Base-by-base conservation (phyloP, 2,329 filamentous ascomycete genomes). In the Botryotinia calthae region DNA sequence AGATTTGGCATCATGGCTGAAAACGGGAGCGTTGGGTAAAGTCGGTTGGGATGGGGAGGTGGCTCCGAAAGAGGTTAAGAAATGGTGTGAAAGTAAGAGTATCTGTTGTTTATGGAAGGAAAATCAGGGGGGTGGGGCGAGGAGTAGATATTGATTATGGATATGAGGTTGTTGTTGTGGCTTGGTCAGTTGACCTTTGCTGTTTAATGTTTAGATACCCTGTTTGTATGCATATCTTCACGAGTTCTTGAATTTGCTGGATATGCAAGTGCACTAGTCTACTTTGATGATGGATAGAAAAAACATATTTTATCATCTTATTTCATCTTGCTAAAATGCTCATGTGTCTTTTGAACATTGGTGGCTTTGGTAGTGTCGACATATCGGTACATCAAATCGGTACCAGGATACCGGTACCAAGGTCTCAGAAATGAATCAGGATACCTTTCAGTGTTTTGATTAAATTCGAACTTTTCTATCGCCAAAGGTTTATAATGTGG, bases 1-100 rank as follows among this genome's bases (percentile, higher is more conserved):
- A 82, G 94, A 98, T 76, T 84, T 99, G 22, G 88, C 95, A 0
- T 83, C 84, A 0, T 98, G 94, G 92, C 83, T 98, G 25, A 98
- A 97, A 77, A 86, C 86, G 5, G 91, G 91, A 20, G 88, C 89
- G 37, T 82, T 95, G 62, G 86, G 85, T 20, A 84, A 85, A 5
- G 86, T 89, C 0, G 89, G 89, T 0, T 91, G 88, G 77, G 90
- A 93, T 76, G 86, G 86, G 14, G 89, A 93, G 79, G 87, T 92
- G 16, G 85, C 84, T 10, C 83, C 88, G 0, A 84, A 81, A 44
- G 89, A 93, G 79, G 91, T 97, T 28, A 94, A 96, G 85, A 89
- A 87, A 78, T 98, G 95, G 95, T 98, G 95, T 79, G 93, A 97
- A 82, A 89, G 89, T 58, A 92, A 91, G 81, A 94, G 95, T 63